These are phyloP conservation scores for Hura crepitans DNA, from an alignment of 441 rosid genomes.

Conservation along the genomic window DNA sequence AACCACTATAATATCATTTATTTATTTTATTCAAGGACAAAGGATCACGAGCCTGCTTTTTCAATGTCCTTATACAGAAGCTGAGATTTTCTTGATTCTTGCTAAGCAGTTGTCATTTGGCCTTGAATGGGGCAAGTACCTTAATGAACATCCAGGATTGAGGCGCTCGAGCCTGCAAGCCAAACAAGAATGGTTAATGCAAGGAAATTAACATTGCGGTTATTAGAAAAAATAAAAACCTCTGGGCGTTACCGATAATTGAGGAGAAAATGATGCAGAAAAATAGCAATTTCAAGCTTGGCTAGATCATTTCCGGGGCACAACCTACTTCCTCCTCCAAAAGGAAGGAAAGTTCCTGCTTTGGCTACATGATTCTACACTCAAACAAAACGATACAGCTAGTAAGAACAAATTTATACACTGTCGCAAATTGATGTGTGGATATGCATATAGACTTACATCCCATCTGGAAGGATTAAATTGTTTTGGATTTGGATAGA, in stretches of 20 bases:
- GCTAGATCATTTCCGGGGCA: conserved; percentile 94
- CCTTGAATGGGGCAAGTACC: conserved; percentile 66
- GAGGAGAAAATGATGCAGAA: conserved; percentile 79
- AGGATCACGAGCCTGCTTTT: not conserved
- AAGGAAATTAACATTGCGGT: too few relatives aligned
- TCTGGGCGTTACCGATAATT: conserved; percentile 50
- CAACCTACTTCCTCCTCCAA: conserved; percentile 75
- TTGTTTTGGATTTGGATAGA: conserved; percentile 57
- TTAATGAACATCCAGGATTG: conserved; percentile 42
- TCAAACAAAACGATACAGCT: too few relatives aligned
- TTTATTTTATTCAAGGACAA: too few relatives aligned
- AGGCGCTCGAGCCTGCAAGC: conserved; percentile 45
- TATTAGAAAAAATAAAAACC: too few relatives aligned
- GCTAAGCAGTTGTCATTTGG: conserved; percentile 79
- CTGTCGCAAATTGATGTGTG: not conserved
- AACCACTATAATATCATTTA: too few relatives aligned
- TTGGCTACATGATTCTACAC: conserved; percentile 49
- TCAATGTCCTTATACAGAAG: not conserved
- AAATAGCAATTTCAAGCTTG: conserved; percentile 73
- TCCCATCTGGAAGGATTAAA: conserved; percentile 91
- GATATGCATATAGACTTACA: conserved; percentile 34
- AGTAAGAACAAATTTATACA: not conserved
- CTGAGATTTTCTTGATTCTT: conserved; percentile 34
- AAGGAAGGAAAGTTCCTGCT: conserved; percentile 73
- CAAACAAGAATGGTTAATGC: not conserved